phyloP scores from a whole-genome alignment of 108 stramenopile genomes.

The Asterionellopsis glacialis region DNA sequence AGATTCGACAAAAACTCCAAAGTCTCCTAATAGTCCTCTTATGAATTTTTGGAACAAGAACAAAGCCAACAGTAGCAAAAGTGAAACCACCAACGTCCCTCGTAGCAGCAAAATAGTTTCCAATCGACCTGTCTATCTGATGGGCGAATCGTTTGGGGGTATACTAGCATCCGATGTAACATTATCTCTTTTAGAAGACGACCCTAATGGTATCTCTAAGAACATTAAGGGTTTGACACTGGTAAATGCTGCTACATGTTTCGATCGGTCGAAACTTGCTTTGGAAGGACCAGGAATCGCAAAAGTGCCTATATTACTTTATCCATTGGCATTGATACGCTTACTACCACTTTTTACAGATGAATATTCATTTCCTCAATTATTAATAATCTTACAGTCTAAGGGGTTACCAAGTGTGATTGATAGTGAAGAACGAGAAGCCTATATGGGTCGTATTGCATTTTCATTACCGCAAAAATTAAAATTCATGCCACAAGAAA shows the following conservation, averaged over 20 bases:
- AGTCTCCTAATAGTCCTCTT: background rate
- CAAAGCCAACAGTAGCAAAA: conserved; percentile 1
- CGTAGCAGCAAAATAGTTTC: background rate
- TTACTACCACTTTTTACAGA: conserved; percentile 78
- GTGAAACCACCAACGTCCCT: conserved; percentile 2
- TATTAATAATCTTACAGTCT: conserved; percentile 58
- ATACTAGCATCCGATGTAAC: conserved; percentile 72
- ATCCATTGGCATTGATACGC: conserved; percentile 37
- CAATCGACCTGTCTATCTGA: conserved; percentile 49
- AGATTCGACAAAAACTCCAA: background rate
- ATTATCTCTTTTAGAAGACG: conserved; percentile 24
- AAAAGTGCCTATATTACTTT: conserved; percentile 30
- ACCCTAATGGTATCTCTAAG: conserved; percentile 5
- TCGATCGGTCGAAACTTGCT: conserved; percentile 64
- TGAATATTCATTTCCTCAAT: conserved; percentile 49
- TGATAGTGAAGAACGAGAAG: conserved; percentile 64
- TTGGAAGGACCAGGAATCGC: conserved; percentile 60
- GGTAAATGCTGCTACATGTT: conserved; percentile 85
- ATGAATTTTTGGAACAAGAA: conserved; percentile 2
- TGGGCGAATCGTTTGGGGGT: conserved; percentile 88
- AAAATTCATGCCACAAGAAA: conserved; percentile 69
- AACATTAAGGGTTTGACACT: conserved; percentile 59
- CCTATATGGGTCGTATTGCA: conserved; percentile 85
- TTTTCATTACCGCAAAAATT: conserved; percentile 55
- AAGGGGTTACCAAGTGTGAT: conserved; percentile 75